Base-by-base conservation (phyloP, 257 asterid genomes). In the Datura wrightii region DNA sequence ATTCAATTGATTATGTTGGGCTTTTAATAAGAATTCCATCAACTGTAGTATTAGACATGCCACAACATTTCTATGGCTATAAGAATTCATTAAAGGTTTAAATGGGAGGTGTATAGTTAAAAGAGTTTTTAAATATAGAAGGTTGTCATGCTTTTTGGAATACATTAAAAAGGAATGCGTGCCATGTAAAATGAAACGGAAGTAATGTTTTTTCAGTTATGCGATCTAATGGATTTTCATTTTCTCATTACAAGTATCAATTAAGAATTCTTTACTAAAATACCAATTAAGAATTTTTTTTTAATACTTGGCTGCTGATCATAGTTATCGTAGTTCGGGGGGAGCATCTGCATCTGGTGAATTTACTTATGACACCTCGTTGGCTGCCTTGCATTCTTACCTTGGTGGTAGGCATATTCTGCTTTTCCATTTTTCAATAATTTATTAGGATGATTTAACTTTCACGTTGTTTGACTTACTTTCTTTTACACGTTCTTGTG, bases 351-450 rank as follows among this genome's bases (percentile, higher is more conserved):
- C 90, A 83, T 92, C 97, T 72, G 94, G 90, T 53, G 97, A 87
- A 85, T 89, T 88, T 86, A 85, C 93, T 55, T 96, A 93, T 58
- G 92, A 94, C 89, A 91, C 96, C 85, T 92, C 95, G 58, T 83
- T 96, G 89, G 99, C 93, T 79, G 92, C 97, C 53, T 88, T 94
- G 88, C 98, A 96, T 91, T 92, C 99, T 2, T 96, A 94, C 89
- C 96, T 95, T 82, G 98, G 98, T 34, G 98, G 98, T 95, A 90
- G 37, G 93, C 8, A 24, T 63, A 71, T 46, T 34, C 55, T n/a
- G 74, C 70, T 52, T 41, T 44, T 74, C 6, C 63, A 39, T 72
- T 65, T 34, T 6, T 14, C 74, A 69, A 9, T 70, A 87, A 4
- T 13, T 62, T 48, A n/a, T 78, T 53, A 5, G 48, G 18, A 13